phyloP scores from a whole-genome alignment of 1,284 basidiomycete genomes.

The Leccinum pachyderme region DNA sequence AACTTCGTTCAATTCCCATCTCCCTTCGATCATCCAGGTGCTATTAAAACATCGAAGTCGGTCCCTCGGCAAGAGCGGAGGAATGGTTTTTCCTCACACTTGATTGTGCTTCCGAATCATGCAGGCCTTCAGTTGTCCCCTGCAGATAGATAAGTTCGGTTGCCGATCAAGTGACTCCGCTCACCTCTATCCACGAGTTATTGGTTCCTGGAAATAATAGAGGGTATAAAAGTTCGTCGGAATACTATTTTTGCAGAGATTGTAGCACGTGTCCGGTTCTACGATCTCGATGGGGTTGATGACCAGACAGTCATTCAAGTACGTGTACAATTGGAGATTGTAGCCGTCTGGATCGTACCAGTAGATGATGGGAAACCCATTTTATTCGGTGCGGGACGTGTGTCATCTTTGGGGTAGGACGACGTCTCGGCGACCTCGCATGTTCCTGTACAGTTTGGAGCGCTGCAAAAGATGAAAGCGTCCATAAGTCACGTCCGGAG shows the following conservation, averaged over 20 bases:
- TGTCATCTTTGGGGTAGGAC: background rate
- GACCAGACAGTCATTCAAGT: background rate
- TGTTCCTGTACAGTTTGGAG: conserved; percentile 1
- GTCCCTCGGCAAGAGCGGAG: background rate
- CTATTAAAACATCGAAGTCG: too few relatives aligned
- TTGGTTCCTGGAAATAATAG: background rate
- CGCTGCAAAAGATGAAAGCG: background rate
- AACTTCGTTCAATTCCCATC: background rate
- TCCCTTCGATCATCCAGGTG: background rate
- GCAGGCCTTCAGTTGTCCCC: background rate
- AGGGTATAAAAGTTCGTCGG: background rate
- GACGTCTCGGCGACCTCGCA: background rate
- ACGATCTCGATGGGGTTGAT: background rate
- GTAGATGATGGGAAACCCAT: background rate
- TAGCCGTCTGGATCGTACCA: background rate
- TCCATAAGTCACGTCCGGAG: background rate
- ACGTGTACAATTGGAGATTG: background rate
- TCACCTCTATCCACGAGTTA: background rate
- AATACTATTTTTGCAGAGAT: conserved; percentile 1
- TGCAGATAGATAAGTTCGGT: background rate
- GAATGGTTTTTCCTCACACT: background rate
- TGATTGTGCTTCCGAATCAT: background rate
- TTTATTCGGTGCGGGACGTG: background rate
- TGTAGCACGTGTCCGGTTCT: conserved; percentile 2
- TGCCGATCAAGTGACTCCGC: background rate